Evolutionary conservation across 2,329 filamentous ascomycete species (phyloP).

Genomic region (Zarea fungicola): DNA sequence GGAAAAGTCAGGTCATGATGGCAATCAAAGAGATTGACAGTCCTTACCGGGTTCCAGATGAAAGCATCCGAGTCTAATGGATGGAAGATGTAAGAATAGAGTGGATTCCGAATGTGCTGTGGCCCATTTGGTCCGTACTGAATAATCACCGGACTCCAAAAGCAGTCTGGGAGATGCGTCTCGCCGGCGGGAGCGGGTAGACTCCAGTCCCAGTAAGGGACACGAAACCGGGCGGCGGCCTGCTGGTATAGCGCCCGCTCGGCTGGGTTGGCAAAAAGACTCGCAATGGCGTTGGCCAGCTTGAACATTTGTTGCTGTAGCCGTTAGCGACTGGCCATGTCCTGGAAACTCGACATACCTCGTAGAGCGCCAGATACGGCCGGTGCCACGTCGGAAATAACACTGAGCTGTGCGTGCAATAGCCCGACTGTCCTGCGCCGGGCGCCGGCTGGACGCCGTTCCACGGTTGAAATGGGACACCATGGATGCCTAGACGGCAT

Average conservation of each 20-base stretch:
- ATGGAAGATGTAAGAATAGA: constrained; percentile 56
- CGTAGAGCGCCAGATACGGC: constrained; percentile 63
- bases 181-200: constrained; percentile 41
- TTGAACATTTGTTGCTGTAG: constrained; percentile 32
- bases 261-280: constrained; percentile 40
- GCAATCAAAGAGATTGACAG: background rate
- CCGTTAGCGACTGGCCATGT: constrained; percentile 14
- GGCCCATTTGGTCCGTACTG: constrained; percentile 52
- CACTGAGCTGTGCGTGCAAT: constrained; percentile 70
- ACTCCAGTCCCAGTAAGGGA: constrained; percentile 59
- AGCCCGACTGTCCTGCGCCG: constrained; percentile 57
- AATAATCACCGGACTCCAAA: constrained; percentile 44
- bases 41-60: constrained; percentile 54
- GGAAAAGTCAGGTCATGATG: background rate
- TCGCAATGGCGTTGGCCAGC: constrained; percentile 38
- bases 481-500: constrained; percentile 87
- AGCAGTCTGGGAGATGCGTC: constrained; percentile 40
- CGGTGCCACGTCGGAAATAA: constrained; percentile 82
- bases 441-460: constrained; percentile 44
- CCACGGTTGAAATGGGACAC: constrained; percentile 59
- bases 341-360: constrained; percentile 32
- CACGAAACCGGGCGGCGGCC: constrained; percentile 47
- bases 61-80: constrained; percentile 56
- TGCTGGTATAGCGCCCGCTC: constrained; percentile 44
- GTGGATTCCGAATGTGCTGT: constrained; percentile 55